A percentile compares a stretch with the other conserved stretches of the same genome.
Conservation (phyloP, 257 asterid species). For the Pogostemon cablin region DNA sequence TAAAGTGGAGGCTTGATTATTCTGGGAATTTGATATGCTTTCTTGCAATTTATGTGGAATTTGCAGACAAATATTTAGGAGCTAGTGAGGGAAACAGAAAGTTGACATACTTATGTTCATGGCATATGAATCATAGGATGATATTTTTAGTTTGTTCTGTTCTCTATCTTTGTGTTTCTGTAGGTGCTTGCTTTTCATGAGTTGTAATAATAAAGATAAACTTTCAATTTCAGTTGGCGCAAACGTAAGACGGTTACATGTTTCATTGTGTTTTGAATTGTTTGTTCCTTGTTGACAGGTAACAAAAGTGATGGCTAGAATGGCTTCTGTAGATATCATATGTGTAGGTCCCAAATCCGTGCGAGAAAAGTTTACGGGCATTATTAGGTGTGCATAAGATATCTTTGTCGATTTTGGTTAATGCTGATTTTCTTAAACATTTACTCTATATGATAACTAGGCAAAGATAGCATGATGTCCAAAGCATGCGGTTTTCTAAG, state of each 20-base stretch:
- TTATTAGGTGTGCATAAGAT: slow-evolving; percentile 58
- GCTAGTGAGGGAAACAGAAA: not conserved
- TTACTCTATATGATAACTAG: not conserved
- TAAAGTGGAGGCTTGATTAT: slow-evolving; percentile 6
- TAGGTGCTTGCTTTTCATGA: not conserved
- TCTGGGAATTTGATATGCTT: slow-evolving; percentile 18
- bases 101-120: not conserved
- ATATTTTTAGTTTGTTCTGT: not conserved
- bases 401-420: not conserved
- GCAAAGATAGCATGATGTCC: not conserved
- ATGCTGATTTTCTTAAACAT: slow-evolving; percentile 15
- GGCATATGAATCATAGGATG: not conserved
- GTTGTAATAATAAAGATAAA: not conserved
- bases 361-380: slow-evolving; percentile 82
- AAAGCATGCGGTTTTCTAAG: not conserved
- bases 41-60: not conserved
- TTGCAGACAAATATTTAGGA: not conserved
- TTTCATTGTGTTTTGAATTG: not conserved
- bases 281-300: slow-evolving; percentile 50
- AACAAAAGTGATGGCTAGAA: slow-evolving; percentile 89
- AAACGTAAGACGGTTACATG: not conserved
- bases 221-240: not conserved
- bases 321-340: slow-evolving; percentile 83
- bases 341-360: slow-evolving; percentile 88
- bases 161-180: not conserved